phyloP scores from a whole-genome alignment of 1,284 basidiomycete genomes.

The Sporisorium graminicola region DNA sequence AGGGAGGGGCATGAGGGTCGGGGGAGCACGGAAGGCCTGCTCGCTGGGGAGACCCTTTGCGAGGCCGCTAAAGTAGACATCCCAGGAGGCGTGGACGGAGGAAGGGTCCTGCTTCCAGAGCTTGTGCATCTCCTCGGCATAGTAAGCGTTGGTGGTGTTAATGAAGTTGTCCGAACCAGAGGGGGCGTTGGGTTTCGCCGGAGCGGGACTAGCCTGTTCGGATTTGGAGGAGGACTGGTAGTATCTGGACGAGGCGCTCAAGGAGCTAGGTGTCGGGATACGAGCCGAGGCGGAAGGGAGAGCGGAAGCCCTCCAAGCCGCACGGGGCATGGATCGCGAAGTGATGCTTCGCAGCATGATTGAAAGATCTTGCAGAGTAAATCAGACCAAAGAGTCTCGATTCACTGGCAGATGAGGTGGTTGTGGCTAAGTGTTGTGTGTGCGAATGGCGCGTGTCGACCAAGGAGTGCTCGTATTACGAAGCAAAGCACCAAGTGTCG shows the following conservation, averaged over 20 bases:
- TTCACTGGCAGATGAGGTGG: neutral
- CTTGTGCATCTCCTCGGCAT: constrained; percentile 82
- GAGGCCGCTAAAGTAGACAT: constrained; percentile 92
- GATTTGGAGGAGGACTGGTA: constrained; percentile 51
- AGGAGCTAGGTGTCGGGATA: constrained; percentile 24
- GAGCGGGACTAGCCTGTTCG: constrained; percentile 48
- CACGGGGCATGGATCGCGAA: constrained; percentile 46
- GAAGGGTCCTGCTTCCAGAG: constrained; percentile 76
- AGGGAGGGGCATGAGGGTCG: constrained; percentile 76
- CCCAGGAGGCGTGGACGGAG: constrained; percentile 94
- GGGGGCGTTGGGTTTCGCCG: constrained; percentile 55
- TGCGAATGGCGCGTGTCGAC: constrained; percentile 8
- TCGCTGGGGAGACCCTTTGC: constrained; percentile 87
- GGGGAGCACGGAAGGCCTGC: constrained; percentile 87
- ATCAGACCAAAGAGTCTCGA: constrained; percentile 13
- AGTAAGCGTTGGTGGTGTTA: constrained; percentile 87
- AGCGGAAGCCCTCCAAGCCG: constrained; percentile 42
- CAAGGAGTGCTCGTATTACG: neutral
- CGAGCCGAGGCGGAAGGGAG: constrained; percentile 46
- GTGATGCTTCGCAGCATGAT: constrained; percentile 54
- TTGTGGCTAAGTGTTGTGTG: no score
- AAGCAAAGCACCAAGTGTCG: constrained; percentile 9
- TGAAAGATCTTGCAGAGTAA: neutral
- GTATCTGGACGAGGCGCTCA: constrained; percentile 28
- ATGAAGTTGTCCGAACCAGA: constrained; percentile 62